These are phyloP conservation scores for Ciborinia camelliae DNA, from an alignment of 2,329 filamentous ascomycete genomes.

Conservation along the genomic window DNA sequence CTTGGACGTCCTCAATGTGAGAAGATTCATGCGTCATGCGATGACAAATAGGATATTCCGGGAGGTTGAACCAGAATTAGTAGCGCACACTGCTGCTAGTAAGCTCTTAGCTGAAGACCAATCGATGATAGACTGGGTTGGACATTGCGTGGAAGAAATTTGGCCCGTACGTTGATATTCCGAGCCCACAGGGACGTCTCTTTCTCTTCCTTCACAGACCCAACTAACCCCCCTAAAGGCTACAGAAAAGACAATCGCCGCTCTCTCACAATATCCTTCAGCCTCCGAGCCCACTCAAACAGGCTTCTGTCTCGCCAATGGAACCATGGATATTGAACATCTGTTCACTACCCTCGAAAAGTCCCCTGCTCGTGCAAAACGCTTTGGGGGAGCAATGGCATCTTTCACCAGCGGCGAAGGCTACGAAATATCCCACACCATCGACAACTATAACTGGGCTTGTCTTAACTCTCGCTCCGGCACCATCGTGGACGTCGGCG, in stretches of 20 bases:
- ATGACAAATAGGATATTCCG: slow-evolving; percentile 57
- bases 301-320: slow-evolving; percentile 51
- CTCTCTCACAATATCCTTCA: slow-evolving; percentile 45
- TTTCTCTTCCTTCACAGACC: background rate
- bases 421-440: slow-evolving; percentile 51
- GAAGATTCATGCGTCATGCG: slow-evolving; percentile 51
- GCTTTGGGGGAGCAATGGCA: slow-evolving; percentile 54
- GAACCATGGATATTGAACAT: slow-evolving; percentile 49
- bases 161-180: slow-evolving; percentile 34
- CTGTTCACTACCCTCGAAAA: slow-evolving; percentile 54
- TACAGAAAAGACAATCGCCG: slow-evolving; percentile 46
- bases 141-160: slow-evolving; percentile 53
- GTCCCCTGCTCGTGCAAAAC: slow-evolving; percentile 45
- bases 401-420: slow-evolving; percentile 54
- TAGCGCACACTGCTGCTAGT: slow-evolving; percentile 55
- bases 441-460: slow-evolving; percentile 53
- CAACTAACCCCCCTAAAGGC: slow-evolving; percentile 39
- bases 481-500: slow-evolving; percentile 57
- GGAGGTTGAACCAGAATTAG: slow-evolving; percentile 48
- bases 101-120: slow-evolving; percentile 48
- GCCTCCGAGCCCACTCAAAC: slow-evolving; percentile 48
- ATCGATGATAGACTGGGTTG: slow-evolving; percentile 51
- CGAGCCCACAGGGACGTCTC: background rate
- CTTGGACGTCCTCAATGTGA: slow-evolving; percentile 49
- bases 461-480: slow-evolving; percentile 45